A percentile compares a stretch with the other conserved stretches of the same genome.
Evolutionary conservation across 1,284 basidiomycete species (phyloP).

Genomic region (Apiotrichum mycotoxinovorans): DNA sequence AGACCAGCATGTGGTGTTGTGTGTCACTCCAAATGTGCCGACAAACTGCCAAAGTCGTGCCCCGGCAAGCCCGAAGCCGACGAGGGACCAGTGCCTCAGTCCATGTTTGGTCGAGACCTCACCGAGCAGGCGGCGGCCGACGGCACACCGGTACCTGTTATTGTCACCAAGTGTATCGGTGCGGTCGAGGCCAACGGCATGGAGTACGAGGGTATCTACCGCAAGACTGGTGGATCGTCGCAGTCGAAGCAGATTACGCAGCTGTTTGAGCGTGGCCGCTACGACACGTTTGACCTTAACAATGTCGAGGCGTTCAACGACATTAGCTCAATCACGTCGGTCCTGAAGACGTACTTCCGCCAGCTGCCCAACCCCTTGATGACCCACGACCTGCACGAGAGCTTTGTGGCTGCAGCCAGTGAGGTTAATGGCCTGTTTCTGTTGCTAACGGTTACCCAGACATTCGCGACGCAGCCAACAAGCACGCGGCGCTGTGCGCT

Average conservation of each 20-base stretch:
- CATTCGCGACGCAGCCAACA: slow-evolving; percentile 62
- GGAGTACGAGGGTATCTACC: slow-evolving; percentile 71
- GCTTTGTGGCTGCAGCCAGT: slow-evolving; percentile 73
- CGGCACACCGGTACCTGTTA: slow-evolving; percentile 69
- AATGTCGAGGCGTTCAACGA: slow-evolving; percentile 89
- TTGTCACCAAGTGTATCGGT: slow-evolving; percentile 92
- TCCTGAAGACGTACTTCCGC: slow-evolving; percentile 95
- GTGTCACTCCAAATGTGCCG: slow-evolving; percentile 52
- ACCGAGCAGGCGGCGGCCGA: slow-evolving; percentile 77
- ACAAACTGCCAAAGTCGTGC: slow-evolving; percentile 48
- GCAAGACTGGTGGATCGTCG: slow-evolving; percentile 89
- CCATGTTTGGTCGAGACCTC: slow-evolving; percentile 87
- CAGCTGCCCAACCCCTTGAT: slow-evolving; percentile 83
- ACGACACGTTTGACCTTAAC: slow-evolving; percentile 77
- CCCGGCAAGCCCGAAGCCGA: slow-evolving; percentile 28
- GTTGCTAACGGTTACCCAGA: slow-evolving; percentile 39
- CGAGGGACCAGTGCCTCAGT: slow-evolving; percentile 57
- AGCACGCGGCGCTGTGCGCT: slow-evolving; percentile 63
- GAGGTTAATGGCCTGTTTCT: slow-evolving; percentile 25
- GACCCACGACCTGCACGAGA: slow-evolving; percentile 86
- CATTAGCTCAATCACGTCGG: slow-evolving; percentile 92
- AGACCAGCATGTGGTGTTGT: slow-evolving; percentile 52
- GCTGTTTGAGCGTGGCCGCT: slow-evolving; percentile 89
- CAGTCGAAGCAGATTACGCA: slow-evolving; percentile 92
- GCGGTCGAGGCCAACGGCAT: slow-evolving; percentile 82